A percentile compares a stretch with the other conserved stretches of the same genome.
Conservation (phyloP, 345 rosid species). For the Mallotus nudiflorus region DNA sequence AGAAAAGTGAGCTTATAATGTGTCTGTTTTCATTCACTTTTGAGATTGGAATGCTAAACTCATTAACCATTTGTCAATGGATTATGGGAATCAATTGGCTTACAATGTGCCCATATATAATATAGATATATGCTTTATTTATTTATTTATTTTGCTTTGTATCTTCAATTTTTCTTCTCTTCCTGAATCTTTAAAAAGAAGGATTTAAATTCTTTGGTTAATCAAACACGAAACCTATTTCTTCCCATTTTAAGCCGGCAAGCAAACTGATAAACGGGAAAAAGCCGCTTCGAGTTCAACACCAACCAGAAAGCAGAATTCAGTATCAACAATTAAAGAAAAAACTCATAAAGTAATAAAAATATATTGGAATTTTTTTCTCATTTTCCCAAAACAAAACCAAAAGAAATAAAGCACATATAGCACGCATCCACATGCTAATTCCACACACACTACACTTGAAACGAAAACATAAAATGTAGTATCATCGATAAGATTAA, state of each 20-base stretch:
- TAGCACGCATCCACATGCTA: slow-evolving; percentile 22
- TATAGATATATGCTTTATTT: too few relatives aligned
- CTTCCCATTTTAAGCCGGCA: slow-evolving; percentile 28
- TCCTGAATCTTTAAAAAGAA: background rate
- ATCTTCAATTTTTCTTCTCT: background rate
- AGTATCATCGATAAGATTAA: background rate
- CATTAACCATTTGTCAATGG: background rate
- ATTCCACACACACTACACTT: background rate
- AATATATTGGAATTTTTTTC: background rate
- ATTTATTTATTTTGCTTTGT: background rate
- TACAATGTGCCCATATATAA: background rate
- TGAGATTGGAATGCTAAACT: background rate
- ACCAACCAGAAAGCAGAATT: slow-evolving; percentile 25
- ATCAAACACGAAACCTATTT: slow-evolving; percentile 22
- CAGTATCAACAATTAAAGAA: slow-evolving; percentile 3
- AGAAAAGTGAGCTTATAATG: too few relatives aligned
- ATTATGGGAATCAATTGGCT: too few relatives aligned
- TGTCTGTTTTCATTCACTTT: background rate
- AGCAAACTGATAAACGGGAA: slow-evolving; percentile 24
- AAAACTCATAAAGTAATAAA: background rate
- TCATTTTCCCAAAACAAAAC: background rate
- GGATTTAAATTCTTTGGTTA: slow-evolving; percentile 23
- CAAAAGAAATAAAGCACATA: background rate
- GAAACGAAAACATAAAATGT: background rate
- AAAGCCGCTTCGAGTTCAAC: slow-evolving; percentile 33